Evolutionary conservation across 139 green algal species (phyloP), one percentile per base, ranked within the genome.

Genomic region (Coelastrella sp.): DNA sequence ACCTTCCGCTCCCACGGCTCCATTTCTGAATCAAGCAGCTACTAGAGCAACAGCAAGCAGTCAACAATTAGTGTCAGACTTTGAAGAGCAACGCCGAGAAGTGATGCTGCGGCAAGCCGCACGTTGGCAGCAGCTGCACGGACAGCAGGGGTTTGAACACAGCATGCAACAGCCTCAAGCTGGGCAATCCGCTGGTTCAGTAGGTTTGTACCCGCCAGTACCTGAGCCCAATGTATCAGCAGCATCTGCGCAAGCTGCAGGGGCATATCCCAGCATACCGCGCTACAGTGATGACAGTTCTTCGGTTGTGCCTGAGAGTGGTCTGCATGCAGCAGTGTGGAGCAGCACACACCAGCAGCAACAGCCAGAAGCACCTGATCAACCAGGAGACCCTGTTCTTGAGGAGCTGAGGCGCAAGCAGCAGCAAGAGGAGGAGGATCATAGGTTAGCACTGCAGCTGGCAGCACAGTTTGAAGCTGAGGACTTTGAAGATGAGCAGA

Each of bases 391-490:
- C 25, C 24, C 74, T 8, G 10, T 19, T 6, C 6, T 81, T 14
- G 74, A 56, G 65, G 22, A 88, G 63, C 65, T 61, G 8, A 63
- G 27, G 65, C 82, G 82, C 17, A 27, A 72, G 63, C 27, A 58
- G 49, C n/a, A 24, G 65, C 84, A 88, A 49, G 84, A 88, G 12
- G 84, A 88, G 56, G 84, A 80, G 15, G 84, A 88, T 70, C 56
- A 81, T 58, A 49, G 84, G 19, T 57, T 88, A 8, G 84, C 84
- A 70, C 10, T 81, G 68, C 84, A 88, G 84, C 49, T 88, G 20
- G 25, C 24, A 65, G 84, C 78, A 56, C 20, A 56, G 7, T 66
- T 19, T 63, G 56, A 59, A 86, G 7, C 15, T 11, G 81, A 86
- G 20, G 25, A 75, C 14, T 49, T n/a, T 14, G 84, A 49, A 72